Conservation (phyloP, 2,329 filamentous ascomycete species). For the Colletotrichum sp. region DNA sequence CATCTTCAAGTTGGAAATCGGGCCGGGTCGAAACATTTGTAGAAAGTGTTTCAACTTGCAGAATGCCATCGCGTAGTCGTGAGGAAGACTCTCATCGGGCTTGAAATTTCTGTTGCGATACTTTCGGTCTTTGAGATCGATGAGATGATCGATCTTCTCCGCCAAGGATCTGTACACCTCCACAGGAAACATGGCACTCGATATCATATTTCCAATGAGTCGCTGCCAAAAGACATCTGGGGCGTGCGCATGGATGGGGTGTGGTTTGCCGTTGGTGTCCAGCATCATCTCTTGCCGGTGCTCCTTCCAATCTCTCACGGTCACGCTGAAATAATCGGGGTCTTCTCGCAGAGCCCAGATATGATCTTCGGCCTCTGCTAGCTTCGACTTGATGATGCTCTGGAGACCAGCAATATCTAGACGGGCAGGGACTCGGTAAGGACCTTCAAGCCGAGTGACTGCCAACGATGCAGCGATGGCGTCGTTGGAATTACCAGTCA, state of each 20-base stretch:
- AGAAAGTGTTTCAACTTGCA: background rate
- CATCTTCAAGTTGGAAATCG: background rate
- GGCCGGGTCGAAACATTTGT: background rate
- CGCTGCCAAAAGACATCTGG: conserved; percentile 39
- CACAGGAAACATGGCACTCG: conserved; percentile 25
- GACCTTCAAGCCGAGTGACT: conserved; percentile 50
- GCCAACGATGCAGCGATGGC: conserved; percentile 41
- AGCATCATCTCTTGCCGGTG: conserved; percentile 49
- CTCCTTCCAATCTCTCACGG: conserved; percentile 45
- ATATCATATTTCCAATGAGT: conserved; percentile 37
- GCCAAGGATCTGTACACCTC: background rate
- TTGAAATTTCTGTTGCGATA: background rate
- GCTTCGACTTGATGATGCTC: conserved; percentile 45
- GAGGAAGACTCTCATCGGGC: conserved; percentile 31
- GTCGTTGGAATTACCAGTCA: conserved; percentile 28
- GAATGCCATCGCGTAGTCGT: conserved; percentile 17
- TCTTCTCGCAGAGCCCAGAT: conserved; percentile 62
- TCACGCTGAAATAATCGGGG: conserved; percentile 57
- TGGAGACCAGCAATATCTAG: conserved; percentile 51
- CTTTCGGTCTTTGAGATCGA: background rate
- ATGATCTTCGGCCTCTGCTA: conserved; percentile 54
- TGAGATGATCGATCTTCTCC: background rate
- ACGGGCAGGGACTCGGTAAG: conserved; percentile 53
- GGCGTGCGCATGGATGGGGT: conserved; percentile 25
- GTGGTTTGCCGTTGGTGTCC: conserved; percentile 37